A percentile compares a stretch with the other conserved stretches of the same genome.
Evolutionary conservation across 2,329 filamentous ascomycete genomes (phyloP).

Genomic region (Neofusicoccum kwambonambiense): DNA sequence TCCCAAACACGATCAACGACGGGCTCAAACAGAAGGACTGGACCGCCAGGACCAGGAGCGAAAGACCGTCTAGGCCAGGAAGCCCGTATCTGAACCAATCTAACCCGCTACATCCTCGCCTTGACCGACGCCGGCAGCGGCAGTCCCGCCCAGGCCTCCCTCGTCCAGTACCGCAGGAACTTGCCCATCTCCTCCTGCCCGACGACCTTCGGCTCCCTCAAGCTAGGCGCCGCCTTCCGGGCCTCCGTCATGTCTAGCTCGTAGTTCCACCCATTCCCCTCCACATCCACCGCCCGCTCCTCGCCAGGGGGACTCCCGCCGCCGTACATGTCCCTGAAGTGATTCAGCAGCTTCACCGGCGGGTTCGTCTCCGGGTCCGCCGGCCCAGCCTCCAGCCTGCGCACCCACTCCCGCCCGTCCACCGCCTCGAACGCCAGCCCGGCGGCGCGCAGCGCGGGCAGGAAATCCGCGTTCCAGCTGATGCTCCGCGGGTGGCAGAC

Average conservation of each 20-base stretch:
- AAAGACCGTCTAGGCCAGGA: too few species aligned
- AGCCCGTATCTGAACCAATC: not conserved
- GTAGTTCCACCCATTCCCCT: not conserved
- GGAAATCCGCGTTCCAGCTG: slow-evolving; percentile 53
- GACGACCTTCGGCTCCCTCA: not conserved
- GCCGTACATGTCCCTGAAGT: slow-evolving; percentile 54
- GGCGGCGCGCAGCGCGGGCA: slow-evolving; percentile 49
- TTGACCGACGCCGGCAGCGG: not conserved
- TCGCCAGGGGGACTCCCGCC: not conserved
- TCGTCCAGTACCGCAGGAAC: not conserved
- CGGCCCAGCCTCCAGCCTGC: slow-evolving; percentile 44
- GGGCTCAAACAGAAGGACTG: too few species aligned
- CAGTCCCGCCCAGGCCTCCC: not conserved
- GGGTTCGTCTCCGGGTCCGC: slow-evolving; percentile 51
- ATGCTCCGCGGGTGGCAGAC: slow-evolving; percentile 52
- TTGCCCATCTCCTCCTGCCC: not conserved
- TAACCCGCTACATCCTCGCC: not conserved
- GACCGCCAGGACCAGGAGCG: not conserved
- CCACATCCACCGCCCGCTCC: not conserved
- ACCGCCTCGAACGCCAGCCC: slow-evolving; percentile 27
- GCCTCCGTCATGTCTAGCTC: not conserved
- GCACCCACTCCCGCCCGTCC: not conserved
- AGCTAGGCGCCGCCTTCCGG: not conserved
- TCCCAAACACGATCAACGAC: not conserved
- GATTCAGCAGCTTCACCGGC: slow-evolving; percentile 53